Base-by-base conservation (phyloP, 1,139 yeast species). In the Hyphopichia wangnamkhiaoensis region DNA sequence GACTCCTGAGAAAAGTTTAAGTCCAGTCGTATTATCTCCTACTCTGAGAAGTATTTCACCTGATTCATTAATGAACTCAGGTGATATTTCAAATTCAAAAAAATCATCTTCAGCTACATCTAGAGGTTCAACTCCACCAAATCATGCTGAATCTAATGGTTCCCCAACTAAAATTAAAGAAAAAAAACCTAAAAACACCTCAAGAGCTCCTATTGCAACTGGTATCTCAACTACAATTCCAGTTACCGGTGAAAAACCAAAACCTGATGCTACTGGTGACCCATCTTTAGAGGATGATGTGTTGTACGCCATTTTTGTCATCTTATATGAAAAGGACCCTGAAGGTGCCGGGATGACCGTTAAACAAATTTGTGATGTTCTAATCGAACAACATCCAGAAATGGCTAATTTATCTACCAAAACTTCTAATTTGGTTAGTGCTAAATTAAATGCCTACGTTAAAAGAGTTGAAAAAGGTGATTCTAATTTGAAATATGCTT, bases 391-490 rank as follows among this genome's bases (percentile, higher is more conserved):
- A 52, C 91, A 85, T 55, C 93, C 94, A 1, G 89, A 84, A 40
- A 84, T 85, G 89, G 86, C 90, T 9, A 82, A 80, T 44, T 62
- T 84, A 43, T 81, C 89, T 2, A 81, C 91, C 21, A 86, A 86
- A 53, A 82, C 91, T n/a, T 84, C 91, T 18, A 86, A 86, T 58
- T 63, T 86, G 49, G 91, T 86, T 3, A 77, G 85, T 50, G 95
- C 95, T 12, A 86, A 86, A 55, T 67, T 86, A 50, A 86, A 86
- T 58, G 93, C 94, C 15, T 86, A 86, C 53, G 93, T 85, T 34
- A 86, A 86, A 56, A 74, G 90, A 51, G 88, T 85, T 24, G 94
- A 86, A 59, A 82, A 78, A 72, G 93, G 93, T 47, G 94, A 85
- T 56, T 71, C 80, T 46, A 75, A 79, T 35, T 70, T 86, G 53